These are phyloP conservation scores for Chloranthus sessilifolius DNA, from an alignment of 164 flowering plant genomes.

Conservation along the genomic window DNA sequence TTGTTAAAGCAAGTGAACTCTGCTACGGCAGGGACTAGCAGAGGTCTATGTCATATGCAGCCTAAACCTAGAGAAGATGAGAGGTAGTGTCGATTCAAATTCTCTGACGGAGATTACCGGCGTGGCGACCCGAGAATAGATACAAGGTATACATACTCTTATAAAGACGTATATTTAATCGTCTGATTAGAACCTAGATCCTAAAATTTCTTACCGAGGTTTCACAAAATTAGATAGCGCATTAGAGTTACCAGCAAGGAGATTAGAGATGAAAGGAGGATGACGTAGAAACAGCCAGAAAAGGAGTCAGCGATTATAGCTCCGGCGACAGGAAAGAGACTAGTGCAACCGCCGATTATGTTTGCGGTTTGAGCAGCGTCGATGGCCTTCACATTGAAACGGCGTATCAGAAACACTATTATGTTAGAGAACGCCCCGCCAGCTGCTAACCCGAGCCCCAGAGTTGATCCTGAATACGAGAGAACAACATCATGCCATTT, in stretches of 20 bases:
- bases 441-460: constrained; percentile 20
- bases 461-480: constrained; percentile 1
- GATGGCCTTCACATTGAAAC: constrained; percentile 34
- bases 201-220: not conserved
- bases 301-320: constrained; percentile 53
- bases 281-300: constrained; percentile 36
- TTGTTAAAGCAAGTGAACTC: too few species aligned
- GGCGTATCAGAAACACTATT: constrained; percentile 29
- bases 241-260: constrained; percentile 24
- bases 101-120: too few species aligned
- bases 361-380: constrained; percentile 35
- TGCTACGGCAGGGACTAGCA: too few species aligned
- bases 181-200: too few species aligned
- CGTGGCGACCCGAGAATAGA: too few species aligned
- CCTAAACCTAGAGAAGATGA: too few species aligned
- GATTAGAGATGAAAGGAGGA: constrained; percentile 20
- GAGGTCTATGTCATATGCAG: too few species aligned
- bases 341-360: constrained; percentile 32
- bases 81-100: too few species aligned
- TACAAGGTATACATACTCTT: too few species aligned
- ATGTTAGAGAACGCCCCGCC: constrained; percentile 28
- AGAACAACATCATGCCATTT: not conserved
- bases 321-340: constrained; percentile 36
- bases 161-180: too few species aligned
- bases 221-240: not conserved